Percentiles rank a stretch among this genome's conserved stretches.
These are phyloP conservation scores for Aethionema arabicum DNA, from an alignment of 345 rosid genomes.

Conservation along the genomic window DNA sequence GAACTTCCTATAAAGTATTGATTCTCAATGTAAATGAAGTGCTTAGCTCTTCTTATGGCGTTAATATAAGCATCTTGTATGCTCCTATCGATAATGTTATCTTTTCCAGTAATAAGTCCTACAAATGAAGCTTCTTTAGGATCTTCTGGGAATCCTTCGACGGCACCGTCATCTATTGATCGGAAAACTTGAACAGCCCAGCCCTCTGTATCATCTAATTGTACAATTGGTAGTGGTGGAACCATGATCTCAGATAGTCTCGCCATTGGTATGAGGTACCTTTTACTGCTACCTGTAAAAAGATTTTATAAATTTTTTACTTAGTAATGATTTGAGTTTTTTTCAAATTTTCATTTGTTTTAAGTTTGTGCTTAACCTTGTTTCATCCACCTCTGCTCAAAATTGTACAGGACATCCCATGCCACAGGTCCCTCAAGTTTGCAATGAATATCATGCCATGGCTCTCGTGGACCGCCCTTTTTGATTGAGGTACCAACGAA, in stretches of 20 bases:
- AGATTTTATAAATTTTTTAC: background rate
- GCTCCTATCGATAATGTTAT: conserved; percentile 62
- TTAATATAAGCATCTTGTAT: conserved; percentile 80
- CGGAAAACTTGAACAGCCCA: conserved; percentile 77
- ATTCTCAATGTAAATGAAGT: conserved; percentile 83
- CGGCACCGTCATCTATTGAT: conserved; percentile 63
- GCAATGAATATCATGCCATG: conserved; percentile 96
- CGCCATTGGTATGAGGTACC: conserved; percentile 38
- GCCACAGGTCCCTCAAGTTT: conserved; percentile 83
- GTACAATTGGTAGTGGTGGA: conserved; percentile 33
- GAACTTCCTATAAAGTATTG: conserved; percentile 88
- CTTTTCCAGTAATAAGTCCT: conserved; percentile 62
- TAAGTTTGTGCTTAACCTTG: conserved; percentile 40
- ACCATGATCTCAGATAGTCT: conserved; percentile 29
- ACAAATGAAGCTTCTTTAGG: conserved; percentile 38
- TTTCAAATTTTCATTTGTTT: background rate
- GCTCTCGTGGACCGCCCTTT: conserved; percentile 93
- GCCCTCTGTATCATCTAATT: conserved; percentile 32
- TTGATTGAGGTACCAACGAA: conserved; percentile 52
- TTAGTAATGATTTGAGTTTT: conserved; percentile 7
- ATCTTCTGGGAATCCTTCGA: conserved; percentile 41
- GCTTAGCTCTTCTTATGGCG: conserved; percentile 72
- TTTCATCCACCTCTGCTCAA: conserved; percentile 86
- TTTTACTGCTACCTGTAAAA: conserved; percentile 28
- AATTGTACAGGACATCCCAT: conserved; percentile 85